Evolutionary conservation across 345 rosid genomes (phyloP).

Genomic region (Ricinus communis): DNA sequence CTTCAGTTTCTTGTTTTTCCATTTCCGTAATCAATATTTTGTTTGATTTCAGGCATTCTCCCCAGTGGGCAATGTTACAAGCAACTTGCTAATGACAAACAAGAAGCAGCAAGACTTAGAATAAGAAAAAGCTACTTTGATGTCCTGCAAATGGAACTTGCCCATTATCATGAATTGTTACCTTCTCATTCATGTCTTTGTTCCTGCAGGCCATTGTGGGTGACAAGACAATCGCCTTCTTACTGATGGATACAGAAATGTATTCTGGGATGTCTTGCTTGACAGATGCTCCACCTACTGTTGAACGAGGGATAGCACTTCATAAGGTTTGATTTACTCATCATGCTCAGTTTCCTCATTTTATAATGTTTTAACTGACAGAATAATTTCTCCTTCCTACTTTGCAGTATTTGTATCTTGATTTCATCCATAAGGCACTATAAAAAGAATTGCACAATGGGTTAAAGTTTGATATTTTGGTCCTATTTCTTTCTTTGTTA

Average conservation of each 20-base stretch:
- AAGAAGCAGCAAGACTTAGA: background rate
- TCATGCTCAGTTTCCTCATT: conserved; percentile 2
- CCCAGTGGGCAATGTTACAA: conserved; percentile 5
- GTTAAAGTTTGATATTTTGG: background rate
- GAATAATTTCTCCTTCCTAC: background rate
- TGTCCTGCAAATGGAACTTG: background rate
- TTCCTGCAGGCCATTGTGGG: conserved; percentile 69
- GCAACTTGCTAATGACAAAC: background rate
- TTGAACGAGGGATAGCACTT: conserved; percentile 72
- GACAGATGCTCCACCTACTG: conserved; percentile 48
- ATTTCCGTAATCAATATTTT: background rate
- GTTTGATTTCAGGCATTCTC: background rate
- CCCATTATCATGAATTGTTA: background rate
- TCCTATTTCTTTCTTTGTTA: background rate
- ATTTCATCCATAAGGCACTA: background rate
- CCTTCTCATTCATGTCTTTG: conserved; percentile 11
- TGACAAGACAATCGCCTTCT: conserved; percentile 70
- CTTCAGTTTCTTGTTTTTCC: conserved; percentile 16
- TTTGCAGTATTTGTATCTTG: background rate
- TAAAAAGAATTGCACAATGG: background rate
- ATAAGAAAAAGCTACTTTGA: conserved; percentile 1
- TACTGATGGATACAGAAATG: conserved; percentile 74
- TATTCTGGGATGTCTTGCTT: conserved; percentile 73
- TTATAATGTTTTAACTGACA: background rate
- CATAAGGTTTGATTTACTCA: conserved; percentile 51